These are phyloP conservation scores for Bacidia rubella DNA, from an alignment of 495 filamentous ascomycete genomes.

Conservation along the genomic window DNA sequence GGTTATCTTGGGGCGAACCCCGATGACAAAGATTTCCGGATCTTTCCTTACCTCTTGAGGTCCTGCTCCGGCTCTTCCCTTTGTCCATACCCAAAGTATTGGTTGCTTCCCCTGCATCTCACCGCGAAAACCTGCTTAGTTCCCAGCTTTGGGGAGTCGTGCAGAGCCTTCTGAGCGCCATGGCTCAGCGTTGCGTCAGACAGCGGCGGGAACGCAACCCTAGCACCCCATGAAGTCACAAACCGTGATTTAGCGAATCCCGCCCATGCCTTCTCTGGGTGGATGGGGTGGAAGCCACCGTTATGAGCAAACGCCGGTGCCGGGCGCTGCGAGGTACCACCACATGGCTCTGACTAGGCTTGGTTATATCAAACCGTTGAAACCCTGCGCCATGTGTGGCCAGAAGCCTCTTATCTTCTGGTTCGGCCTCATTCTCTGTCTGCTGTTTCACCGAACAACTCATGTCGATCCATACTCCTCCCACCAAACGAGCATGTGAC, in stretches of 20 bases:
- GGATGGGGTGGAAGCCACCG: background rate
- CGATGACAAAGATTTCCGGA: background rate
- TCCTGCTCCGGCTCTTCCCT: background rate
- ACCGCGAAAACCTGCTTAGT: background rate
- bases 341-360: conserved; percentile 2
- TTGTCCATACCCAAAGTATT: background rate
- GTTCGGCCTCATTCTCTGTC: conserved; percentile 5
- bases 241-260: background rate
- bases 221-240: background rate
- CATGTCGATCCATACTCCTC: conserved; percentile 13
- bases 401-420: background rate
- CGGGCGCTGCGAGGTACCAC: background rate
- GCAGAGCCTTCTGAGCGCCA: background rate
- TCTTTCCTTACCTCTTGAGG: background rate
- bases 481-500: conserved; percentile 55
- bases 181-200: conserved; percentile 1
- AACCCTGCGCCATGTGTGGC: background rate
- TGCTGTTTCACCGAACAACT: background rate
- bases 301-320: background rate
- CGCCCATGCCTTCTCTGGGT: background rate
- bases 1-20: background rate
- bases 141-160: background rate
- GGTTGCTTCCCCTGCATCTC: background rate
- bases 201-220: background rate
- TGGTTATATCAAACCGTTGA: conserved; percentile 1